Base-by-base conservation (phyloP, 306 rosid species). In the Astragalus glycyphyllos region DNA sequence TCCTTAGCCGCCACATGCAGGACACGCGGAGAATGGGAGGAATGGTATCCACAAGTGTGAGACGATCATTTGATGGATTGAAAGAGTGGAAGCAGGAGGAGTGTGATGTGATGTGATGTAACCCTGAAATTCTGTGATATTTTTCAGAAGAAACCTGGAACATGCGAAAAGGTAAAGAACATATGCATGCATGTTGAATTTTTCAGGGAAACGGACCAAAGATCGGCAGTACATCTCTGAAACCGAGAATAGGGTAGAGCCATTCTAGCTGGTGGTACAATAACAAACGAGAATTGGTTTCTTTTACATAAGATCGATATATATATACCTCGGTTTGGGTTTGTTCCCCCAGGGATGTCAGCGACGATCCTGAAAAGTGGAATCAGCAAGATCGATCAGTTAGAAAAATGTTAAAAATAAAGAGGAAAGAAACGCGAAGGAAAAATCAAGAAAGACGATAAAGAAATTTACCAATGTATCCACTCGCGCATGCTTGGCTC, bases 401-500 rank as follows among this genome's bases (percentile, higher is more conserved):
- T 47, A n/a, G 5, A 12, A 35, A 31, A 38, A 9, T 5, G 38
- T 32, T 1, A 1, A 5, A 40, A 65, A 47, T 1, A 29, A n/a
- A n/a, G n/a, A n/a, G n/a, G n/a, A n/a, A 9, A 0, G 3, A n/a
- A 53, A 20, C 26, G 4, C 2, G 13, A 9, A 8, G 0, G 16
- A 16, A 2, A 2, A 50, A 11, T 6, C 5, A 8, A 5, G 4
- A 11, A 4, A 14, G 1, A 11, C 1, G 0, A 2, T 31, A n/a
- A 2, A 41, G 0, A 5, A 0, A 7, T 48, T 4, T 0, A 90
- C 98, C 98, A 93, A 20, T 93, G 98, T 15, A 93, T 84, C 86
- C 85, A 89, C 68, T 90, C 97, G 0, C 96, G 85, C 96, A 88
- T 83, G 85, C 62, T 86, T 5, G 98, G 98, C 58, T 93, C 98